Evolutionary conservation across 1,139 yeast species (phyloP), one percentile per base, ranked within the genome.

Genomic region (Pneumocystis wakefieldiae): DNA sequence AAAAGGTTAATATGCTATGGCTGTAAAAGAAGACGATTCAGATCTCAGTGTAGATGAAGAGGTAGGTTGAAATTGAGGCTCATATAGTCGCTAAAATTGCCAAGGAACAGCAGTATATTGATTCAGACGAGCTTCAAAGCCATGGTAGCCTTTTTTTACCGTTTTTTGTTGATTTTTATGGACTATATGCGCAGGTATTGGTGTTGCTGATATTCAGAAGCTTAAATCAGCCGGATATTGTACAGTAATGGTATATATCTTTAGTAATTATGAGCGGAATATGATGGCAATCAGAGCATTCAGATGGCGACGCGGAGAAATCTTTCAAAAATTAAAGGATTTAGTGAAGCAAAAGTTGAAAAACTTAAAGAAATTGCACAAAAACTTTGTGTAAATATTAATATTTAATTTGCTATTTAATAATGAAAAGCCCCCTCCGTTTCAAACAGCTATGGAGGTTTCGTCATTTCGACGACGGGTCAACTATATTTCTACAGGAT

Each of bases 311-410:
- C 85, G 1, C 76, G 83, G 67, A 74, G 85, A 64, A 80, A 80
- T 65, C 66, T 81, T 64, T 72, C 78, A 58, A 81, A 81, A 70
- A 80, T 81, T 61, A 80, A 80, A 67, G 84, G 85, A 0, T 70
- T 82, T 57, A 79, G 83, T 68, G 86, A 81, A 66, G 78, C 79
- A 17, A 83, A 83, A 68, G 85, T 82, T 15, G 85, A 82, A 59
- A 83, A 82, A 70, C 80, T 83, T 64, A 83, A 83, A 69, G 86
- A 83, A 66, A 85, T 85, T 0, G 83, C 84, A 0, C 76, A 78
- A 14, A 82, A 81, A 67, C 70, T 83, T 29, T 72, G 80, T 65
- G 75, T 72, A 60, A 39, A n/a, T 29, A 39, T 14, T 41, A n/a
- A n/a, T 14, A 60, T 55, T 59, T 32, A 63, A 58, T 42, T 62